Evolutionary conservation across 2,329 filamentous ascomycete species (phyloP).

Genomic region (Fusarium dlaminii): DNA sequence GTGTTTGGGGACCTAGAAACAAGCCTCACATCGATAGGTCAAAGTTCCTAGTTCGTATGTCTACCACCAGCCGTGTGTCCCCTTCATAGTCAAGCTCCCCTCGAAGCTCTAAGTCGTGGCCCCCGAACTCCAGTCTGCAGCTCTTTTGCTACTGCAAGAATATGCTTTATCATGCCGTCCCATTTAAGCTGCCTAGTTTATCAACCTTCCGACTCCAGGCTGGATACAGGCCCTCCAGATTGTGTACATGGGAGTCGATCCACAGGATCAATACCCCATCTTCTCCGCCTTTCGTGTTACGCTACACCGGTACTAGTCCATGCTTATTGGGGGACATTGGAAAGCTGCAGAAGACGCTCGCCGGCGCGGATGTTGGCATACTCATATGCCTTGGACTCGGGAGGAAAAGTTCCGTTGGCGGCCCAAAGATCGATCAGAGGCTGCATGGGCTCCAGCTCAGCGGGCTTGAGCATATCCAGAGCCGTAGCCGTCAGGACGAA

Average conservation of each 20-base stretch:
- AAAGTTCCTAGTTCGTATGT: constrained; percentile 8
- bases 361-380: constrained; percentile 71
- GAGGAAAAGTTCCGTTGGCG: constrained; percentile 85
- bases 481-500: constrained; percentile 84
- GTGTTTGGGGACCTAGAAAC: constrained; percentile 24
- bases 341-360: constrained; percentile 65
- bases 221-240: constrained; percentile 31
- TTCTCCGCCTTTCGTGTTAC: constrained; percentile 27
- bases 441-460: constrained; percentile 96
- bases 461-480: constrained; percentile 84
- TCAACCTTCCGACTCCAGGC: constrained; percentile 9
- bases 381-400: constrained; percentile 74
- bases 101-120: constrained; percentile 22
- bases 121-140: constrained; percentile 39
- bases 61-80: constrained; percentile 11
- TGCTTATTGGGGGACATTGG: constrained; percentile 45
- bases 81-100: constrained; percentile 24
- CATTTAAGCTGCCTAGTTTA: constrained; percentile 2
- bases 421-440: constrained; percentile 92
- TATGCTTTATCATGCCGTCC: constrained; percentile 23
- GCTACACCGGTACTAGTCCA: constrained; percentile 2
- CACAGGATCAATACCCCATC: constrained; percentile 11
- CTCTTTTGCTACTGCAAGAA: constrained; percentile 31
- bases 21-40: constrained; percentile 29
- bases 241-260: constrained; percentile 32